These are phyloP conservation scores for Paramecium sonneborni DNA, from an alignment of 73 alveolate species.

Conservation along the genomic window DNA sequence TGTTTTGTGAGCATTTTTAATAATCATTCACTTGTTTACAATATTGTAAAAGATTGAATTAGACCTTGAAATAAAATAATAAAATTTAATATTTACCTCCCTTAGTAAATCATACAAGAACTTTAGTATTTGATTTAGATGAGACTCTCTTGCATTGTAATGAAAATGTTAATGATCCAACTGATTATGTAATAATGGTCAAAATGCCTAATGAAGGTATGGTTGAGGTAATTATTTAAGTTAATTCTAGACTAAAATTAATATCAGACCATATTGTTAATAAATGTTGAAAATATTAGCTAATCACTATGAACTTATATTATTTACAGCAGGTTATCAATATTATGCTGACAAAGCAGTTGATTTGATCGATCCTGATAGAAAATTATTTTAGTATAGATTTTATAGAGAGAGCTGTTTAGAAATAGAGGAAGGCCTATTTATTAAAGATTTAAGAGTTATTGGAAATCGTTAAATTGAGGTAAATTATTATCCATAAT, in stretches of 20 bases:
- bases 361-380: neutral
- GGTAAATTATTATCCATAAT: neutral
- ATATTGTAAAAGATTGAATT: neutral
- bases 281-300: slow-evolving; percentile 78
- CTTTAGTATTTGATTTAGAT: slow-evolving; percentile 51
- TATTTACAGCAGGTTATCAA: slow-evolving; percentile 92
- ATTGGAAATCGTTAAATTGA: slow-evolving; percentile 37
- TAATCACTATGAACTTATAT: slow-evolving; percentile 79
- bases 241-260: neutral
- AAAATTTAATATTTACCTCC: neutral
- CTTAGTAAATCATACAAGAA: neutral
- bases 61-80: neutral
- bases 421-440: slow-evolving; percentile 70
- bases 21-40: neutral
- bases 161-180: neutral
- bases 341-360: slow-evolving; percentile 90
- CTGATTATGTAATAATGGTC: neutral
- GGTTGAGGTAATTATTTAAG: neutral
- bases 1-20: neutral
- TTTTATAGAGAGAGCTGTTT: slow-evolving; percentile 69
- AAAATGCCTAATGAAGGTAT: neutral
- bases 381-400: neutral
- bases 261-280: slow-evolving; percentile 78
- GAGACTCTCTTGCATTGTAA: slow-evolving; percentile 50
- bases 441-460: slow-evolving; percentile 71